A percentile compares a stretch with the other conserved stretches of the same genome.
Evolutionary conservation across 2,329 filamentous ascomycete genomes (phyloP).

Genomic region (Talaromyces sp.): DNA sequence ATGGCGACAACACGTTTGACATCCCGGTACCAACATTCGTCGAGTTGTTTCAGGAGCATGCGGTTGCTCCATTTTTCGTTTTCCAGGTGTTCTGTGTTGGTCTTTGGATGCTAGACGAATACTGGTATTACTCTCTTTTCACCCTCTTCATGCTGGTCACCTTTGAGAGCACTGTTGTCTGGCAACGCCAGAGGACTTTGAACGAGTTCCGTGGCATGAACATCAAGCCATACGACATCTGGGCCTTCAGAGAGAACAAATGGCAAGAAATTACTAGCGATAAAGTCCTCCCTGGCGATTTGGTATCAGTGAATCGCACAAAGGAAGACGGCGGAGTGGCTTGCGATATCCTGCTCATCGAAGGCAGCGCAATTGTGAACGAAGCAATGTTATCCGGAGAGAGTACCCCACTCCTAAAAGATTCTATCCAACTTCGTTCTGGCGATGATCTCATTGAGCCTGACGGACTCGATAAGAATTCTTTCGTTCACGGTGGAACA

Average conservation of each 20-base stretch:
- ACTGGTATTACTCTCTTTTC: conserved; percentile 99
- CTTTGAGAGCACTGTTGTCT: conserved; percentile 98
- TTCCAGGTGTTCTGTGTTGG: conserved; percentile 99
- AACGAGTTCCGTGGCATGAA: conserved; percentile 98
- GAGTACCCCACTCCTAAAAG: conserved; percentile 93
- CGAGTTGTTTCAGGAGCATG: conserved; percentile 96
- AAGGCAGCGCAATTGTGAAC: conserved; percentile 96
- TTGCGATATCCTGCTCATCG: conserved; percentile 92
- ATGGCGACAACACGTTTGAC: conserved; percentile 93
- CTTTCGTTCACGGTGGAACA: conserved; percentile 94
- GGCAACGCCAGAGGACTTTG: conserved; percentile 94
- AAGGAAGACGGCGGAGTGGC: conserved; percentile 97
- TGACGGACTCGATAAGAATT: conserved; percentile 92
- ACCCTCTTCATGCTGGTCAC: conserved; percentile 97
- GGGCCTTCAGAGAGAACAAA: conserved; percentile 80
- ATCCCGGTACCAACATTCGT: conserved; percentile 95
- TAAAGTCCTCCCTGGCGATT: conserved; percentile 84
- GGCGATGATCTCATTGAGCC: conserved; percentile 75
- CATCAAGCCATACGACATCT: conserved; percentile 96
- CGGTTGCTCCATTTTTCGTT: conserved; percentile 97
- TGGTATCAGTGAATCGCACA: conserved; percentile 86
- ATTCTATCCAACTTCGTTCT: conserved; percentile 88
- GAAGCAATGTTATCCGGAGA: conserved; percentile 99
- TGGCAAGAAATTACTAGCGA: conserved; percentile 90
- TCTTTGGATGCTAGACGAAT: conserved; percentile 97